Percentiles rank a stretch among this genome's conserved stretches.
These are phyloP conservation scores for Sordariomycetes sp. DNA, from an alignment of 2,329 filamentous ascomycete genomes.

Conservation along the genomic window DNA sequence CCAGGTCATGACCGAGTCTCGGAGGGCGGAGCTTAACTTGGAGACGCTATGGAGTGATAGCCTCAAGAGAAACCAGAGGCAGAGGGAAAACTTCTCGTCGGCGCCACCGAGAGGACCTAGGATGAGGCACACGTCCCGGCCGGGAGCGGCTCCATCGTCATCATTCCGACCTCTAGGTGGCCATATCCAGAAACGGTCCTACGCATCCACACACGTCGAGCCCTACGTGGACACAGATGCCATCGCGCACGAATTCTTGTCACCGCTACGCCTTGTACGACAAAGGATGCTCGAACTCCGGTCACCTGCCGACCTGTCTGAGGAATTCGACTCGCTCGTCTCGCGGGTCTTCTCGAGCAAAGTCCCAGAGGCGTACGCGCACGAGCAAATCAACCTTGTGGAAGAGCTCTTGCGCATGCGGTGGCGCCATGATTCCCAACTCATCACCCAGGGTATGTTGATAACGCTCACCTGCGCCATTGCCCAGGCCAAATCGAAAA, in stretches of 20 bases:
- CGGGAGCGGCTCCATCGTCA: neutral
- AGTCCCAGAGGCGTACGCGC: neutral
- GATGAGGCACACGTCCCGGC: neutral
- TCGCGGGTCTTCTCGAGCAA: constrained; percentile 21
- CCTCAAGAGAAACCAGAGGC: constrained; percentile 17
- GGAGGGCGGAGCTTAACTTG: constrained; percentile 40
- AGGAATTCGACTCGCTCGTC: constrained; percentile 17
- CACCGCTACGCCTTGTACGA: neutral
- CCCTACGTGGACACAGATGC: neutral
- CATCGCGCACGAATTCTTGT: neutral
- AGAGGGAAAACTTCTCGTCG: constrained; percentile 12
- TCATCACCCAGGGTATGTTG: constrained; percentile 36
- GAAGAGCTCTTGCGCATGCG: constrained; percentile 1
- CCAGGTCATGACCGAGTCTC: constrained; percentile 45
- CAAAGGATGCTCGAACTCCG: neutral
- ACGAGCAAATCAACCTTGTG: constrained; percentile 2
- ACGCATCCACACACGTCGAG: neutral
- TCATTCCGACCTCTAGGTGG: neutral
- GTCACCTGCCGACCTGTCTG: too few relatives aligned
- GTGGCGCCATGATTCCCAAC: constrained; percentile 27
- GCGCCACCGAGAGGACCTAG: neutral
- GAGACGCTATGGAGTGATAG: constrained; percentile 39
- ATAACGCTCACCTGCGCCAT: constrained; percentile 32
- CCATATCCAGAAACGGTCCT: neutral
- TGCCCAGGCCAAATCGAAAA: constrained; percentile 18